Evolutionary conservation across 75 land plant genomes (phyloP).

Genomic region (Larix kaempferi): DNA sequence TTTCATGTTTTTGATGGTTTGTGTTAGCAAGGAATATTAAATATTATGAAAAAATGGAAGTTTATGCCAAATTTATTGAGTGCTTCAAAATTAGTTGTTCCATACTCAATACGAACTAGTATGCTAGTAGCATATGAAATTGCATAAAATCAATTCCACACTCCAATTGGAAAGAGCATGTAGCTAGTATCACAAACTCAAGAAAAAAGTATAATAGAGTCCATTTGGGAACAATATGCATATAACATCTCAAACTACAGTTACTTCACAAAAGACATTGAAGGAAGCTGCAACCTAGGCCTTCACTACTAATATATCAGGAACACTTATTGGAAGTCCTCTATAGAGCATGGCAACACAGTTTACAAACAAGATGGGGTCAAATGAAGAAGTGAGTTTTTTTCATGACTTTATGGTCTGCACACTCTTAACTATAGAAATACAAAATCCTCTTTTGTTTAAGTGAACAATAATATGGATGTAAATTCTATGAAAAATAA

Average conservation of each 20-base stretch:
- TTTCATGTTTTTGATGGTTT: not conserved
- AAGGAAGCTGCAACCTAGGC: not conserved
- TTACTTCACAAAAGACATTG: not conserved
- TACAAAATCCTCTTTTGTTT: not conserved
- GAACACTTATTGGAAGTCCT: not conserved
- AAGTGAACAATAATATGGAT: not conserved
- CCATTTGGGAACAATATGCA: slow-evolving; percentile 9
- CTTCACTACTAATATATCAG: not conserved
- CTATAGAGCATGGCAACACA: not conserved
- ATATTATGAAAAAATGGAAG: slow-evolving; percentile 8
- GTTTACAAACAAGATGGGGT: not conserved
- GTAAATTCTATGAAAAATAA: not conserved
- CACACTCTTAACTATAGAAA: not conserved
- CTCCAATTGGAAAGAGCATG: slow-evolving; percentile 1
- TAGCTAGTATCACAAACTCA: not conserved
- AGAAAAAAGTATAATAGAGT: not conserved
- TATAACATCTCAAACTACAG: not conserved
- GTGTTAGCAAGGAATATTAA: slow-evolving; percentile 4
- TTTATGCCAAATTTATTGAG: not conserved
- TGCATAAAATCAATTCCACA: slow-evolving; percentile 5
- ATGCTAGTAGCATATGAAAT: slow-evolving; percentile 5
- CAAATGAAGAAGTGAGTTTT: slow-evolving; percentile 8
- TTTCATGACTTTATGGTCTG: not conserved
- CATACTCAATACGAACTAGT: not conserved
- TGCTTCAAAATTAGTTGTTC: not conserved